Evolutionary conservation across 768 basidiomycete species (phyloP).

Genomic region (Suillus brevipes): DNA sequence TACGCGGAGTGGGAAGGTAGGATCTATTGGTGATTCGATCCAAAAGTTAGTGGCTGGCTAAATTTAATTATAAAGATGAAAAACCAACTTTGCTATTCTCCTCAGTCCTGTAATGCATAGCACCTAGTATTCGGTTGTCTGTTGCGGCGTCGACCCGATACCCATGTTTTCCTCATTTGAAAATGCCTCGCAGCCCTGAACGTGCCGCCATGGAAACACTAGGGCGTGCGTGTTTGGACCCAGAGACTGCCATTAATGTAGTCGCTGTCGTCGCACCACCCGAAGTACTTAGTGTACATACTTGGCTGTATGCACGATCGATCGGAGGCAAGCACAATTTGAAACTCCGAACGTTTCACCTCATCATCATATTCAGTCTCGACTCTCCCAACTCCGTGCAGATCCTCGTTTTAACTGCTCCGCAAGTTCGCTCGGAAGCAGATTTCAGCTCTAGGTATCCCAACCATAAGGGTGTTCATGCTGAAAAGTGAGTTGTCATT

Average conservation of each 20-base stretch:
- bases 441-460: conserved; percentile 32
- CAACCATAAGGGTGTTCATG: conserved; percentile 54
- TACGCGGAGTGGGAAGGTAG: conserved; percentile 80
- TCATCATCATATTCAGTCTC: neutral
- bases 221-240: conserved; percentile 78
- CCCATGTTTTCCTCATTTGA: conserved; percentile 57
- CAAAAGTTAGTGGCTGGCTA: conserved; percentile 58
- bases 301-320: too few species aligned
- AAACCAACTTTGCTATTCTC: conserved; percentile 73
- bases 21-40: conserved; percentile 96
- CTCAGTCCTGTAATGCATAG: conserved; percentile 53
- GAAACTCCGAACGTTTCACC: too few species aligned
- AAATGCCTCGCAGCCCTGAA: conserved; percentile 42
- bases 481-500: conserved; percentile 51
- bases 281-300: conserved; percentile 45
- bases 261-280: conserved; percentile 88
- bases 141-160: conserved; percentile 31
- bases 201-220: conserved; percentile 91
- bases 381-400: neutral
- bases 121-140: conserved; percentile 62
- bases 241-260: conserved; percentile 70
- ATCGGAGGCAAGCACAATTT: too few species aligned
- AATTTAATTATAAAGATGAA: neutral
- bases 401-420: conserved; percentile 42
- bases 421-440: conserved; percentile 48